Evolutionary conservation across 257 asterid species (phyloP).

Genomic region (Ilex aquifolium): DNA sequence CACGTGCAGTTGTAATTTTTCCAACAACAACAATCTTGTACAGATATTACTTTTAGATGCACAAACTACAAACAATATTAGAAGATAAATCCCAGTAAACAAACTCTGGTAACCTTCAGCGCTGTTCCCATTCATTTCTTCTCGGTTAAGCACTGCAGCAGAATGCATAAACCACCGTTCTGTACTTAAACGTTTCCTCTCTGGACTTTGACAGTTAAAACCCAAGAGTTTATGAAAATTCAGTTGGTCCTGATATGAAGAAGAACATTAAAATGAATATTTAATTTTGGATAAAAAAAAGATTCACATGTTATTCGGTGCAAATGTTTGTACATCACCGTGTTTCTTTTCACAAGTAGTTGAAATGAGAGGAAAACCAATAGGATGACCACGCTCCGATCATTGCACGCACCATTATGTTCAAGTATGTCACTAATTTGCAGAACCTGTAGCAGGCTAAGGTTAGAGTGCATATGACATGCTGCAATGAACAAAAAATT

Average conservation of each 20-base stretch:
- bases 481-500: constrained; percentile 14
- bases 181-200: constrained; percentile 38
- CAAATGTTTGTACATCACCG: constrained; percentile 36
- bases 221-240: constrained; percentile 91
- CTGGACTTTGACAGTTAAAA: constrained; percentile 51
- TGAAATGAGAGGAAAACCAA: constrained; percentile 91
- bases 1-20: no score
- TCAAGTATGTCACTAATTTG: constrained; percentile 95
- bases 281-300: constrained; percentile 6
- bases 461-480: constrained; percentile 17
- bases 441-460: constrained; percentile 59
- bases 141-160: constrained; percentile 15
- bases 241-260: constrained; percentile 60
- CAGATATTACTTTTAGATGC: no score
- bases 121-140: constrained; percentile 23
- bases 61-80: no score
- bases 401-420: constrained; percentile 85
- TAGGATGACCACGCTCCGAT: constrained; percentile 74
- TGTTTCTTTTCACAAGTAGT: constrained; percentile 81
- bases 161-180: constrained; percentile 32
- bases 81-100: not conserved
- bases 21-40: no score
- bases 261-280: constrained; percentile 17
- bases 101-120: constrained; percentile 45
- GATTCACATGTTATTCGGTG: not conserved